Conservation (phyloP, 129 eudicot species). For the Centrapalus pauciflorus region DNA sequence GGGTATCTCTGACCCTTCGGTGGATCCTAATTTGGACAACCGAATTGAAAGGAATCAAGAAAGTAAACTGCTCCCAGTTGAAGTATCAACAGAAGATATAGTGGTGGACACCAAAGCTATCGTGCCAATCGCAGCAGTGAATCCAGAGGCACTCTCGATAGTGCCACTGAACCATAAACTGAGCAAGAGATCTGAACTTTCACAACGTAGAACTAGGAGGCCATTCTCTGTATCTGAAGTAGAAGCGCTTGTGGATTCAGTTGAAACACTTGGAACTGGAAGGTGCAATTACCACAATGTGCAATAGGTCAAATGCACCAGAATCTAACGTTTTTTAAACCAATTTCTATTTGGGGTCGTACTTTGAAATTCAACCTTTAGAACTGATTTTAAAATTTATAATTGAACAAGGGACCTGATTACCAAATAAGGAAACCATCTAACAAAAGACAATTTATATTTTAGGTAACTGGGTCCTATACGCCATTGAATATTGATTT, state of each 20-base stretch:
- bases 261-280: conserved; percentile 96
- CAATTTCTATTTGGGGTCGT: too few relatives aligned
- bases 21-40: conserved; percentile 36
- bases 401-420: too few relatives aligned
- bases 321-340: too few relatives aligned
- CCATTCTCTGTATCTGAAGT: conserved; percentile 95
- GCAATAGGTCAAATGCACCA: too few relatives aligned
- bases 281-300: conserved; percentile 38
- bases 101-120: conserved; percentile 45
- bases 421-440: too few relatives aligned
- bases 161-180: conserved; percentile 45
- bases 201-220: conserved; percentile 72
- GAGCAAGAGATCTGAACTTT: conserved; percentile 50
- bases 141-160: conserved; percentile 33
- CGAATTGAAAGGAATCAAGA: conserved; percentile 25
- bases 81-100: conserved; percentile 22
- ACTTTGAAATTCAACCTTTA: too few relatives aligned
- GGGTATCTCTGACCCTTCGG: conserved; percentile 22
- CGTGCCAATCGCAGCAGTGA: conserved; percentile 37
- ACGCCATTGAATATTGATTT: too few relatives aligned
- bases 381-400: too few relatives aligned
- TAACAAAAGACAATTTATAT: too few relatives aligned
- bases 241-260: conserved; percentile 96
- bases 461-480: too few relatives aligned
- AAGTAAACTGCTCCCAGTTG: conserved; percentile 24